Conservation (phyloP, 306 rosid genomes). For the Betula pendula region DNA sequence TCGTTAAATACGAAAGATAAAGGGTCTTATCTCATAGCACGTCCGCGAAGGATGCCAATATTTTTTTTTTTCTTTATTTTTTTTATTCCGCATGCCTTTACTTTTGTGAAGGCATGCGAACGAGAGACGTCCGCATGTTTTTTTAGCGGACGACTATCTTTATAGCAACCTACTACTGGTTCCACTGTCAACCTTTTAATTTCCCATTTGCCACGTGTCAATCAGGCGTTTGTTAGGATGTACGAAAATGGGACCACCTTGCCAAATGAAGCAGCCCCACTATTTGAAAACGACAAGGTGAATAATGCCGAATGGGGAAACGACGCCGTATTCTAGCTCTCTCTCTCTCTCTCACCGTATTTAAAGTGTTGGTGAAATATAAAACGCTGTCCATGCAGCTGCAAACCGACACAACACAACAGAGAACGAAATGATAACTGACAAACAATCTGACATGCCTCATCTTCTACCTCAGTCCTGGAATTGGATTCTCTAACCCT, state of each 20-base stretch:
- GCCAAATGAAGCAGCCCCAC: background rate
- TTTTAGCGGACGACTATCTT: too few relatives aligned
- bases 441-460: constrained; percentile 30
- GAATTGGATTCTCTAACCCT: constrained; percentile 7
- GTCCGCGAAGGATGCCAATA: too few relatives aligned
- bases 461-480: constrained; percentile 32
- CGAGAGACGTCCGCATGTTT: too few relatives aligned
- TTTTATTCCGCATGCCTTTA: too few relatives aligned
- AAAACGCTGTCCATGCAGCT: constrained; percentile 1
- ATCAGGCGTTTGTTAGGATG: background rate
- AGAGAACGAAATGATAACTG: constrained; percentile 31
- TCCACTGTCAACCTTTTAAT: too few relatives aligned
- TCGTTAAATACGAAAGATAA: too few relatives aligned
- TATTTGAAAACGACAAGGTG: too few relatives aligned
- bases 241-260: constrained; percentile 28
- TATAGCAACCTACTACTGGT: too few relatives aligned
- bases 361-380: background rate
- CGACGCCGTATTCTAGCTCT: constrained; percentile 27
- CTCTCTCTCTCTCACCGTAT: background rate
- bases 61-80: too few relatives aligned
- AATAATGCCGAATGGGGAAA: background rate
- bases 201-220: too few relatives aligned
- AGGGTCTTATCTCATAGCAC: too few relatives aligned
- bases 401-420: constrained; percentile 39
- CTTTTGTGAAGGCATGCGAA: too few relatives aligned